Conservation (phyloP, 441 rosid genomes). For the Syzygium syzygioides region DNA sequence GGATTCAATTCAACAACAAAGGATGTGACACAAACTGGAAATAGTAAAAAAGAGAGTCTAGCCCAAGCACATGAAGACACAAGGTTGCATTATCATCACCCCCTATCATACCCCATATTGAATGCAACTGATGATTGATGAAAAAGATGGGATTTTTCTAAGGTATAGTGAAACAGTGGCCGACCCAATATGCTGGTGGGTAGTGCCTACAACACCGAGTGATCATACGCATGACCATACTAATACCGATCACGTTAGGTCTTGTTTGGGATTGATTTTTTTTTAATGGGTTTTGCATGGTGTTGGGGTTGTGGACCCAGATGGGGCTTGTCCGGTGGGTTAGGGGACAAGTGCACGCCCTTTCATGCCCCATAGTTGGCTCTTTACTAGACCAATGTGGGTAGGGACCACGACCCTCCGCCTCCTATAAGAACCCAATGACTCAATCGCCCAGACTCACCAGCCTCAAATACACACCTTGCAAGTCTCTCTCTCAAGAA, state of each 20-base stretch:
- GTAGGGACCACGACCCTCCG: slow-evolving; percentile 28
- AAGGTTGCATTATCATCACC: not conserved
- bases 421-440: slow-evolving; percentile 24
- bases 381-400: slow-evolving; percentile 51
- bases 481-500: not conserved
- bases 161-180: slow-evolving; percentile 23
- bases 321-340: slow-evolving; percentile 45
- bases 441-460: not conserved
- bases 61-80: not conserved
- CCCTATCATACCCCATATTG: slow-evolving; percentile 6
- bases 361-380: slow-evolving; percentile 67
- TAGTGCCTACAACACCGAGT: slow-evolving; percentile 12
- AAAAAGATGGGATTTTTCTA: slow-evolving; percentile 4
- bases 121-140: slow-evolving; percentile 1
- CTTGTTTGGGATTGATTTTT: not conserved
- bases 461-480: not conserved
- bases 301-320: slow-evolving; percentile 30
- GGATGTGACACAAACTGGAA: not conserved
- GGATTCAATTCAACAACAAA: slow-evolving; percentile 12
- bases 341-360: slow-evolving; percentile 63
- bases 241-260: not conserved
- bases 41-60: not conserved
- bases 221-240: slow-evolving; percentile 17
- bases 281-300: slow-evolving; percentile 22
- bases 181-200: slow-evolving; percentile 40